phyloP scores from a whole-genome alignment of 305 asterid genomes.

The Fraxinus dipetala region DNA sequence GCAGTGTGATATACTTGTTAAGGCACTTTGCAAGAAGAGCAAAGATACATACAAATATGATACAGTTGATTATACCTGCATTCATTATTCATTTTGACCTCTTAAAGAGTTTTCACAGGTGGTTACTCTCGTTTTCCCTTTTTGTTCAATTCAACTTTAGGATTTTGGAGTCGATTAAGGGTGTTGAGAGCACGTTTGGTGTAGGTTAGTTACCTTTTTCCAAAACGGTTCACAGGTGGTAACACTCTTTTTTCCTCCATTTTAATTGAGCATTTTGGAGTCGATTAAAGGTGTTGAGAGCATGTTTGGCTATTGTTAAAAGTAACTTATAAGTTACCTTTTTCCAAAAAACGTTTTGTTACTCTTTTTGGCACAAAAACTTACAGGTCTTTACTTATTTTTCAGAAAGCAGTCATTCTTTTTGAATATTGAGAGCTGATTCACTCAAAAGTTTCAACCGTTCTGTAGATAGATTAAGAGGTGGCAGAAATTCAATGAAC shows the following conservation, averaged over 20 bases:
- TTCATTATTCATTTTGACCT: neutral
- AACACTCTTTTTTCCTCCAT: neutral
- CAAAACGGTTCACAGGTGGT: neutral
- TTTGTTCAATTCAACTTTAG: neutral
- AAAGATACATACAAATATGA: neutral
- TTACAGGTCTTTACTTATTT: neutral
- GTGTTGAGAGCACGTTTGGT: neutral
- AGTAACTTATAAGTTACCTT: neutral
- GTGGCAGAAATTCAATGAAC: neutral
- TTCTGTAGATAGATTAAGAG: neutral
- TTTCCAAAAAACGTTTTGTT: neutral
- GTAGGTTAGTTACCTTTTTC: neutral
- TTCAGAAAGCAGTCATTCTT: neutral
- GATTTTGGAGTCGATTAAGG: neutral
- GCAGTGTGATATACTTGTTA: slow-evolving; percentile 44
- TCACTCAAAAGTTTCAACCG: neutral
- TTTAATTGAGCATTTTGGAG: neutral
- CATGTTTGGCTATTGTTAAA: neutral
- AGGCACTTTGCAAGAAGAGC: neutral
- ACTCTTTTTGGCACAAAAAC: neutral
- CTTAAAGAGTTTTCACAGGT: neutral
- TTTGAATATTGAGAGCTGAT: neutral
- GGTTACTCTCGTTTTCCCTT: neutral
- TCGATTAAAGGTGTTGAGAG: neutral
- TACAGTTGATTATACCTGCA: slow-evolving; percentile 8